Conservation (phyloP, 2,329 filamentous ascomycete genomes). For the Parascedosporium putredinis region DNA sequence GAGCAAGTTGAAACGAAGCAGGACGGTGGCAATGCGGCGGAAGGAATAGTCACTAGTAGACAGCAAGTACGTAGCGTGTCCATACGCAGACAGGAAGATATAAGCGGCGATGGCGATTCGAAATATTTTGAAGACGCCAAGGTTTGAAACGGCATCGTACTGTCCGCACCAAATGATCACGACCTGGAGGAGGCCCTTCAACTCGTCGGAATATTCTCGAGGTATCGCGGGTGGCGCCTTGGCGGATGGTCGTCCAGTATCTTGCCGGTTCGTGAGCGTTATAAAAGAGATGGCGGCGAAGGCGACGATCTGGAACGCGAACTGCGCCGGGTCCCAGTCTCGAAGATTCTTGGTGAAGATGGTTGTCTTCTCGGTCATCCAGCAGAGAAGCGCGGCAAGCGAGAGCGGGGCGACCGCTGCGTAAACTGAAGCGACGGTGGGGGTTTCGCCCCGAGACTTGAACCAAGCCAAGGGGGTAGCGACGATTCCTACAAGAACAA, state of each 20-base stretch:
- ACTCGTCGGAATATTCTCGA: conserved; percentile 50
- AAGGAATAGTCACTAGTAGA: conserved; percentile 46
- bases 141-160: conserved; percentile 33
- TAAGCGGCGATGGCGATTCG: conserved; percentile 46
- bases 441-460: not conserved
- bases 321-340: conserved; percentile 1
- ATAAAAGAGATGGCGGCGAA: not conserved
- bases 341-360: conserved; percentile 7
- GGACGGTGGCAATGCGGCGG: conserved; percentile 36
- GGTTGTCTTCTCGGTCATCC: conserved; percentile 9
- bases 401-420: not conserved
- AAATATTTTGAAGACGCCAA: conserved; percentile 44
- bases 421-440: not conserved
- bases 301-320: not conserved
- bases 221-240: conserved; percentile 25
- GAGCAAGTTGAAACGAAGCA: conserved; percentile 48
- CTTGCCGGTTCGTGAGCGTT: not conserved
- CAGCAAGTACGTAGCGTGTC: conserved; percentile 49
- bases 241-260: not conserved
- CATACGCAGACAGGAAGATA: conserved; percentile 52
- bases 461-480: conserved; percentile 16
- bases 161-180: conserved; percentile 45
- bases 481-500: conserved; percentile 18
- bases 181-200: conserved; percentile 57
- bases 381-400: conserved; percentile 4